Base-by-base conservation (phyloP, 176 grass and related monocot species). In the Guadua angustifolia region DNA sequence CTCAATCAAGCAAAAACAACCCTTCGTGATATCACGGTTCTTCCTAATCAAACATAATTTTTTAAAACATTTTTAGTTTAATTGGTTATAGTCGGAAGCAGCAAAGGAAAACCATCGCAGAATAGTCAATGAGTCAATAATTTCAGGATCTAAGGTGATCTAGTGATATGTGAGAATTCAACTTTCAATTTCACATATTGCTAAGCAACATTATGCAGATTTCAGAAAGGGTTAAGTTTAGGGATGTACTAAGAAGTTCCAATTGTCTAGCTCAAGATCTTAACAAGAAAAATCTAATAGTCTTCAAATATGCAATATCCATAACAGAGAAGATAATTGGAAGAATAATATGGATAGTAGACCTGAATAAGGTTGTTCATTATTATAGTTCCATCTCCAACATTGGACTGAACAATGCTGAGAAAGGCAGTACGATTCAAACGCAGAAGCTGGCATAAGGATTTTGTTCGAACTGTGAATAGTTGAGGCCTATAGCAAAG, bases 311-410 rank as follows among this genome's bases (percentile, higher is more conserved):
- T 77, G 24, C 25, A 45, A 46, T 51, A 70, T 25, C 1, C n/a
- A 64, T 56, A 21, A 15, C 12, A 25, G 33, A 21, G 7, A 86
- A 84, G 65, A 85, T 7, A 69, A 59, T 16, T 42, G 22, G 11
- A 73, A 55, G 33, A 69, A 59, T 47, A 84, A 75, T 66, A 42
- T 50, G n/a, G 60, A 51, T 44, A 60, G 81, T 42, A 58, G 59
- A 95, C 96, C 91, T 94, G 68, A 74, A 99, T 92, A 60, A 99
- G 88, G 72, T 99, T 99, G 76, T 93, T 99, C 83, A 99, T 94
- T 45, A 99, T 94, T 85, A 92, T 89, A 72, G 96, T 95, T 62
- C 91, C 96, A 78, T 99, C 96, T 29, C 86, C 96, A 65, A 94
- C 85, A 86, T 99, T 99, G 33, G 96, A 95, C 75, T 95, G 93